Conservation (phyloP, 2,329 filamentous ascomycete species). For the Penicillium occitanis region DNA sequence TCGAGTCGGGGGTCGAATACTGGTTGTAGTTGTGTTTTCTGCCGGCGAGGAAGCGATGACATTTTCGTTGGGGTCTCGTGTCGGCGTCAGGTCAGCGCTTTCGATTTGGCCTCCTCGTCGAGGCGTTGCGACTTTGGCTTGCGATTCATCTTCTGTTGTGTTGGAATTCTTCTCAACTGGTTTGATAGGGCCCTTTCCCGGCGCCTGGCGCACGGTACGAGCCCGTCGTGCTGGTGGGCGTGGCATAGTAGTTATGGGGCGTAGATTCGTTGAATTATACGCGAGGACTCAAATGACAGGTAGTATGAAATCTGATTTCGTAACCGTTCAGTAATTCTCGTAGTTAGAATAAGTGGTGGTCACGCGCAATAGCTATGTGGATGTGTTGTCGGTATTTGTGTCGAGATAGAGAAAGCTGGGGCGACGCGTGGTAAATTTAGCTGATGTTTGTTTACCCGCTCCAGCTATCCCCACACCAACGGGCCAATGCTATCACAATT, state of each 20-base stretch:
- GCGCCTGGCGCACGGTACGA: constrained; percentile 24
- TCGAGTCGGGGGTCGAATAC: constrained; percentile 38
- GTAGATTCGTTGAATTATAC: constrained; percentile 7
- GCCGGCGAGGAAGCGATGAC: constrained; percentile 39
- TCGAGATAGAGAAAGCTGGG: neutral
- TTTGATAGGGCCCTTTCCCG: constrained; percentile 14
- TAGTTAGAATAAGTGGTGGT: neutral
- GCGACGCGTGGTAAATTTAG: neutral
- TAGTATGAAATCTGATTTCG: neutral
- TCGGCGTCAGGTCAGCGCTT: constrained; percentile 33
- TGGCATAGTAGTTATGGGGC: constrained; percentile 27
- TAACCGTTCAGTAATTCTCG: neutral
- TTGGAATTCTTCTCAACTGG: constrained; percentile 5
- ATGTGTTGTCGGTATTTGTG: neutral
- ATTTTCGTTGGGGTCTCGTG: constrained; percentile 32
- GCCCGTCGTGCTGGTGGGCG: constrained; percentile 32
- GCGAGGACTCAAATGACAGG: neutral
- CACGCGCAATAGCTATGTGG: no score
- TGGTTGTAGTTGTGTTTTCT: constrained; percentile 35
- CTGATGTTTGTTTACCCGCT: neutral
- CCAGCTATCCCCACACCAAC: constrained; percentile 2
- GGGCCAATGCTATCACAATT: constrained; percentile 5
- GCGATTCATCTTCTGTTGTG: neutral
- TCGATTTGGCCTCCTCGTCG: neutral
- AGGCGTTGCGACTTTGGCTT: constrained; percentile 11